Base-by-base conservation (phyloP, 208 protist species). In the Angomonas deanei region DNA sequence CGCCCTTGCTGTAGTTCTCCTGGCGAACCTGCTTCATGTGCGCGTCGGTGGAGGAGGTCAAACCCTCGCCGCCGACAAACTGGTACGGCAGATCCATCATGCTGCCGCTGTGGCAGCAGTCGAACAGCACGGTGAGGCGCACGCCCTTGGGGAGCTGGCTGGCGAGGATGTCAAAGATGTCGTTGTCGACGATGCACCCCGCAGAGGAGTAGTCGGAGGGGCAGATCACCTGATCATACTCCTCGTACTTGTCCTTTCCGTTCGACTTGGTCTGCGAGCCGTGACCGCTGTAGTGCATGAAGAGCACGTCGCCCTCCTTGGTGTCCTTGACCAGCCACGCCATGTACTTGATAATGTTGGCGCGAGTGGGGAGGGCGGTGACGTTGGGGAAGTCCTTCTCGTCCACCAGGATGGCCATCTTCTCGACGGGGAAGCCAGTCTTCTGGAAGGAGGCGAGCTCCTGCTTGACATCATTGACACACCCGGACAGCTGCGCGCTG, bases 31-130 rank as follows among this genome's bases (percentile, higher is more conserved):
- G 66, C 64, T 69, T 61, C 84, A 92, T 92, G 36, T 42, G 13
- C n/a, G n/a, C n/a, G n/a, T n/a, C n/a, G n/a, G 5, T n/a, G 33
- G 11, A 2, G 33, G 58, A 31, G 63, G 50, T 61, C 24, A 72
- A 15, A 28, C 48, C 60, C 48, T 61, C 74, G 39, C 46, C 24
- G 24, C 70, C n/a, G 71, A 78, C 71, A 70, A 89, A 86, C 11
- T 30, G 47, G 73, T 78, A 90, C n/a, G 90, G 84, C 8, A 94
- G 81, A 60, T 93, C 86, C 5, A 93, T 61, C 64, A 89, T 85
- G 42, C 79, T 80, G 54, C 84, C 92, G 1, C 80, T 88, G 85
- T 97, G 92, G 72, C 92, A 97, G 80, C 88, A 93, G 62, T 97
- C 89, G 62, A 94, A 92, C 39, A 97, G 68, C 11, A 69, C 70